Evolutionary conservation across 2,329 filamentous ascomycete genomes (phyloP).

Genomic region (Xylaria multiplex): DNA sequence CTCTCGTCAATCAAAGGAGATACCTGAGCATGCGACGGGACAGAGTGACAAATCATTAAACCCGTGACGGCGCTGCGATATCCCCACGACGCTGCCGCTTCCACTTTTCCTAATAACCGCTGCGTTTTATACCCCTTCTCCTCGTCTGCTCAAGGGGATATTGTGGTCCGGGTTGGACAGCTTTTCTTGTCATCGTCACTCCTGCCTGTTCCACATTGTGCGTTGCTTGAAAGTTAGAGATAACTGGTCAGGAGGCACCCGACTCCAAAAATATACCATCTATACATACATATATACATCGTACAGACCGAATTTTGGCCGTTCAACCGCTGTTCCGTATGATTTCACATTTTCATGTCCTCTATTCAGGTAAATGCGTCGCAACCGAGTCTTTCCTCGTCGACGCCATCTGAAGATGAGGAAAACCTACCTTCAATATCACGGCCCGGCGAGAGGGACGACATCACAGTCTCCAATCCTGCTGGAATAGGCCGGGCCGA

Average conservation of each 20-base stretch:
- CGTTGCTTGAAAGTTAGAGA: neutral
- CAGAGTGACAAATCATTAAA: constrained; percentile 11
- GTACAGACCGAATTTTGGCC: neutral
- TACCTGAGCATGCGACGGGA: neutral
- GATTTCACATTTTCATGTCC: constrained; percentile 45
- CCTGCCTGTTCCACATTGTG: neutral
- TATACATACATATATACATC: neutral
- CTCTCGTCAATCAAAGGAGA: neutral
- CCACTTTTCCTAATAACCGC: neutral
- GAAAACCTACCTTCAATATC: constrained; percentile 33
- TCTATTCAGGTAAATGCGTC: constrained; percentile 40
- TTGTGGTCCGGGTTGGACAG: neutral
- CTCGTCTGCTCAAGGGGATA: neutral
- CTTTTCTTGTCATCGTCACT: neutral
- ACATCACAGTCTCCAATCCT: constrained; percentile 34
- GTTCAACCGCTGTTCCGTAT: constrained; percentile 11
- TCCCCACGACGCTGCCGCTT: neutral
- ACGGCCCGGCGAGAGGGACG: constrained; percentile 36
- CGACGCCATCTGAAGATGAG: constrained; percentile 37
- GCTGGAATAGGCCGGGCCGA: constrained; percentile 38
- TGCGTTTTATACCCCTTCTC: neutral
- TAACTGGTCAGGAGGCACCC: neutral
- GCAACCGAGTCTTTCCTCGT: constrained; percentile 38
- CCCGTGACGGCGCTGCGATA: constrained; percentile 6
- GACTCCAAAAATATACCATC: neutral